These are phyloP conservation scores for Solanum ossicruentum DNA, from an alignment of 257 asterid genomes.

Conservation along the genomic window DNA sequence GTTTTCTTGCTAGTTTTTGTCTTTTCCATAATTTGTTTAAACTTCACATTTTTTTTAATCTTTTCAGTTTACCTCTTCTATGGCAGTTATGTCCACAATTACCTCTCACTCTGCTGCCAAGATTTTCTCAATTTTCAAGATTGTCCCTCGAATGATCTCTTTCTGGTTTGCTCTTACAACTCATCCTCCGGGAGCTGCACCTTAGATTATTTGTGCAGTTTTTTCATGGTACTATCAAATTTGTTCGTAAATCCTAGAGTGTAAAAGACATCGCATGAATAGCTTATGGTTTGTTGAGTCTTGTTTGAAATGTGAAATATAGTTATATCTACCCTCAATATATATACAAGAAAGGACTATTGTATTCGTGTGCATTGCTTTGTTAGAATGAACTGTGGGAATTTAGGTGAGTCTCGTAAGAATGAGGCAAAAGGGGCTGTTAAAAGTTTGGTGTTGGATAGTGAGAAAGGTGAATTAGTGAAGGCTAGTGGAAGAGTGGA, in stretches of 20 bases:
- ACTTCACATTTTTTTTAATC: constrained; percentile 4
- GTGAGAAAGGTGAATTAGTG: constrained; percentile 43
- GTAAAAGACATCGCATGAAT: not conserved
- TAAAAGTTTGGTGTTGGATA: constrained; percentile 36
- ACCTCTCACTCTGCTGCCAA: constrained; percentile 20
- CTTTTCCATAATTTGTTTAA: constrained; percentile 3
- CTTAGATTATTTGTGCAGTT: constrained; percentile 17
- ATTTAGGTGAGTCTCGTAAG: constrained; percentile 4
- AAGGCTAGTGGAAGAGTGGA: constrained; percentile 28
- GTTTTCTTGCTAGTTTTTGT: constrained; percentile 16
- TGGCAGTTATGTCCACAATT: constrained; percentile 20
- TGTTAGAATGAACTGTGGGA: constrained; percentile 13
- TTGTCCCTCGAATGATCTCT: constrained; percentile 47
- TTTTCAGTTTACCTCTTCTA: not conserved
- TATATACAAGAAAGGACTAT: not conserved
- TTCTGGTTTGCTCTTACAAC: constrained; percentile 83
- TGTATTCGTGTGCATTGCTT: not conserved
- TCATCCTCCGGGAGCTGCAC: constrained; percentile 89
- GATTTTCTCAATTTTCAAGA: constrained; percentile 8
- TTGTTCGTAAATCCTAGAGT: not conserved
- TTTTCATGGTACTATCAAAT: not conserved
- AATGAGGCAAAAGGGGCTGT: constrained; percentile 17
- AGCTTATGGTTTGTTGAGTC: not conserved
- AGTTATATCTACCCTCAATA: not conserved
- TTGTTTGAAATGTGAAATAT: not conserved